Percentiles rank a stretch among this genome's conserved stretches.
These are phyloP conservation scores for Diaporthe eres DNA, from an alignment of 2,329 filamentous ascomycete species.

Conservation along the genomic window DNA sequence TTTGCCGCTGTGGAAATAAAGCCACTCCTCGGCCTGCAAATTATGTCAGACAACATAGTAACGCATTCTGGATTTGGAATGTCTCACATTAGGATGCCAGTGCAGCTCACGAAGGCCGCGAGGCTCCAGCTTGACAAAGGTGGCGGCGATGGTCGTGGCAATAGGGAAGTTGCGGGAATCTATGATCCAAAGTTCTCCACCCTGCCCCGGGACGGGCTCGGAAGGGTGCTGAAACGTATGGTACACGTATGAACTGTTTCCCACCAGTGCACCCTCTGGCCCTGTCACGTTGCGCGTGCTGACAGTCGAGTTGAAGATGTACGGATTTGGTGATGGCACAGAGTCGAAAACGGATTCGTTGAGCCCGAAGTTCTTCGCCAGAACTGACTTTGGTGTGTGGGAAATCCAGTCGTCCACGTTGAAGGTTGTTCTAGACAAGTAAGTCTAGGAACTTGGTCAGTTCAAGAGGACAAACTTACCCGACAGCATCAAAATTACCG, in stretches of 20 bases:
- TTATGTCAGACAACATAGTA: background rate
- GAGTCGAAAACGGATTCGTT: conserved; percentile 71
- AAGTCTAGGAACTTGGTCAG: fast-evolving
- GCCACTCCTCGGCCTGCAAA: conserved; percentile 75
- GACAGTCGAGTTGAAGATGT: conserved; percentile 72
- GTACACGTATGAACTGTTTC: conserved; percentile 75
- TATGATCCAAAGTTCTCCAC: conserved; percentile 74
- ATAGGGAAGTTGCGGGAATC: conserved; percentile 78
- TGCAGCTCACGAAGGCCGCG: conserved; percentile 75
- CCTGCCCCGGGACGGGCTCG: conserved; percentile 71
- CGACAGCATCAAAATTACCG: conserved; percentile 12
- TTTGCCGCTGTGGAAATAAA: conserved; percentile 76
- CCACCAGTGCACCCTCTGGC: conserved; percentile 62
- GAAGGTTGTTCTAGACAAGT: conserved; percentile 70
- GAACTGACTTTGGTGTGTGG: conserved; percentile 73
- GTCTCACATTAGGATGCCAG: conserved; percentile 76
- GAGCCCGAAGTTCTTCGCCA: conserved; percentile 79
- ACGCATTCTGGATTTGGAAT: background rate
- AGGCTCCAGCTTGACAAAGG: conserved; percentile 75
- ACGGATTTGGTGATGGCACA: conserved; percentile 70
- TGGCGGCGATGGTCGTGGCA: conserved; percentile 75
- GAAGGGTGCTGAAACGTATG: conserved; percentile 68
- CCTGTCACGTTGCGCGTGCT: conserved; percentile 61
- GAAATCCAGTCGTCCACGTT: conserved; percentile 79
- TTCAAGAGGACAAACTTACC: background rate